Evolutionary conservation across 306 rosid species (phyloP), one percentile per base, ranked within the genome.

Genomic region (Quercus aquifolioides): DNA sequence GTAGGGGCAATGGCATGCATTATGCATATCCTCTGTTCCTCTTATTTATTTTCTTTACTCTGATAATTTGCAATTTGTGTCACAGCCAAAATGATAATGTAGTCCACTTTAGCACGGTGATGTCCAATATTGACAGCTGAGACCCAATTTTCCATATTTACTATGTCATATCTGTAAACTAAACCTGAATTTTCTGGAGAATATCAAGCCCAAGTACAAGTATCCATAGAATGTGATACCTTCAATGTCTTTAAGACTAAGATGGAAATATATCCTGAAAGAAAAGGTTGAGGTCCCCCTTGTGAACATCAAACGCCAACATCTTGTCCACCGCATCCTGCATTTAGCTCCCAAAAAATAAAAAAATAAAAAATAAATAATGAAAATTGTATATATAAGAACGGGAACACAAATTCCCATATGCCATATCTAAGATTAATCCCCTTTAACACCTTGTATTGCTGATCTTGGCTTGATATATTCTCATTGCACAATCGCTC

Each of bases 291-390:
- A 93, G 64, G 77, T 93, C 88, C 20, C 92, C 92, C 38, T 77
- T 86, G 85, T 81, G 73, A 69, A 89, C 83, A 76, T 91, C 93
- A 52, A 91, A 93, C 41, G 85, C 88, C 90, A 95, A 72, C 89
- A 93, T 75, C 89, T 87, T 93, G 84, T 88, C 91, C 80, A 83
- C 85, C 52, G 90, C 86, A 75, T 79, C 88, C 98, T 95, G 94
- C 90, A 83, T 79, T 81, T 11, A 57, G 80, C n/a, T 75, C 78
- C 25, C 33, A 33, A 17, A 41, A 18, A 19, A 5, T 30, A 17
- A 20, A 55, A 25, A 68, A 38, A 0, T 6, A 0, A 38, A 38
- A 1, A 38, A 38, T 35, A 5, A 38, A 38, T 1, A 35, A 38
- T 7, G 46, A 12, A 46, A 65, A 31, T 31, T 13, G 43, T 62